These are phyloP conservation scores for Pholiota adiposa DNA, from an alignment of 1,284 basidiomycete species.

Conservation along the genomic window DNA sequence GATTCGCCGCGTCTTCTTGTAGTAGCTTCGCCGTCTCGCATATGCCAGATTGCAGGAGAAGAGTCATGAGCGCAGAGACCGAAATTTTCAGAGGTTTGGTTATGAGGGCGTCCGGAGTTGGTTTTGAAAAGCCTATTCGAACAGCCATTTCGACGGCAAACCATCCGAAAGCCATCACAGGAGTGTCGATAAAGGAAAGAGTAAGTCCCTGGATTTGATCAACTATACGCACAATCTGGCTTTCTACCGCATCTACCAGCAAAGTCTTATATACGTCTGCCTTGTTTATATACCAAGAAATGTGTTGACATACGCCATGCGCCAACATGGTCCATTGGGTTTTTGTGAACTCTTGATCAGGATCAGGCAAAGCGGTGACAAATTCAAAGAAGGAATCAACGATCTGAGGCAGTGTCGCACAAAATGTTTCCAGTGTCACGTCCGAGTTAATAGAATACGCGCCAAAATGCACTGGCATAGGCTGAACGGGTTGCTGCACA, in stretches of 20 bases:
- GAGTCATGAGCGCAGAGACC: conserved; percentile 47
- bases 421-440: conserved; percentile 43
- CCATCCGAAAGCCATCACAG: conserved; percentile 58
- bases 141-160: conserved; percentile 62
- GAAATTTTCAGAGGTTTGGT: conserved; percentile 27
- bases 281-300: conserved; percentile 46
- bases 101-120: conserved; percentile 25
- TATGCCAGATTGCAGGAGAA: conserved; percentile 60
- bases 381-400: conserved; percentile 47
- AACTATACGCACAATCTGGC: conserved; percentile 45
- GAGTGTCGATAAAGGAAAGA: conserved; percentile 32
- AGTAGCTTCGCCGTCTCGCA: conserved; percentile 50
- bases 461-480: conserved; percentile 31
- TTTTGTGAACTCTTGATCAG: conserved; percentile 31
- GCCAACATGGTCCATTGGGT: conserved; percentile 45
- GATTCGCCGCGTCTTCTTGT: conserved; percentile 34
- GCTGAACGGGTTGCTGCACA: conserved; percentile 28
- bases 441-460: conserved; percentile 45
- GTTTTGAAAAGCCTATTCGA: conserved; percentile 31
- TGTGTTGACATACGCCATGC: conserved; percentile 41
- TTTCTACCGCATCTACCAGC: conserved; percentile 39
- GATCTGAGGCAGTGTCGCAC: conserved; percentile 43
- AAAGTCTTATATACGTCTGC: conserved; percentile 34
- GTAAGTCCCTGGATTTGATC: conserved; percentile 40
- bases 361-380: conserved; percentile 38